Evolutionary conservation across 2,329 filamentous ascomycete species (phyloP), one percentile per base, ranked within the genome.

Genomic region (Lasiodiplodia citricola): DNA sequence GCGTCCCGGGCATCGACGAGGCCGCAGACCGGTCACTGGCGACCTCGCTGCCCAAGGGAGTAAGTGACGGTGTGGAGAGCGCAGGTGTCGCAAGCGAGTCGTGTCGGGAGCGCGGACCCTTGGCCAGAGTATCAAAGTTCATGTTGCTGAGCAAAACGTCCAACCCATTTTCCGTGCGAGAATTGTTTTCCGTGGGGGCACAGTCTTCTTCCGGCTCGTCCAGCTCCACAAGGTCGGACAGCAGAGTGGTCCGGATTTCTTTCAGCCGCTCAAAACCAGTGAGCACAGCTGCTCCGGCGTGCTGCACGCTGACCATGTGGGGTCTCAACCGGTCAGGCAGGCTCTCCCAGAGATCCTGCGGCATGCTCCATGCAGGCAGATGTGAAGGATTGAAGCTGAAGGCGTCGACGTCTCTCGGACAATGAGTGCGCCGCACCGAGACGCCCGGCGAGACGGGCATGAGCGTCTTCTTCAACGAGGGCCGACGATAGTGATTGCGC

Each of bases 261-360:
- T 75, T 70, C 56, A 80, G 74, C 35, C 79, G 77, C 37, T 75
- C 75, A 47, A 81, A 73, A 69, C 80, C 76, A 58, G 82, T 84
- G 71, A 78, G 75, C 41, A 84, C 79, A 47, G 82, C 82, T 21
- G 83, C 83, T 52, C 80, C 83, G 63, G 82, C 78, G 58, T 80
- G 79, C 71, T 81, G 78, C 73, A 84, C 78, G 38, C 78, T 74
- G 4, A 77, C 73, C 37, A 82, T 69, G 41, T 72, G 72, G 14
- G 74, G 71, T 62, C 76, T 73, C 16, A 84, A 73, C 18, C 75
- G 70, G 1, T 69, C 47, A 4, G 82, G 80, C 13, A 85, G 76
- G 37, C 71, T 73, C 35, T 75, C 70, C 74, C 78, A 77, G 31
- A 83, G 73, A 14, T 77, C 72, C 31, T 79, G 71, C 0, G 81